Percentiles rank a stretch among this genome's conserved stretches.
Conservation (phyloP, 2,329 filamentous ascomycete species). For the Cytospora leucostoma region DNA sequence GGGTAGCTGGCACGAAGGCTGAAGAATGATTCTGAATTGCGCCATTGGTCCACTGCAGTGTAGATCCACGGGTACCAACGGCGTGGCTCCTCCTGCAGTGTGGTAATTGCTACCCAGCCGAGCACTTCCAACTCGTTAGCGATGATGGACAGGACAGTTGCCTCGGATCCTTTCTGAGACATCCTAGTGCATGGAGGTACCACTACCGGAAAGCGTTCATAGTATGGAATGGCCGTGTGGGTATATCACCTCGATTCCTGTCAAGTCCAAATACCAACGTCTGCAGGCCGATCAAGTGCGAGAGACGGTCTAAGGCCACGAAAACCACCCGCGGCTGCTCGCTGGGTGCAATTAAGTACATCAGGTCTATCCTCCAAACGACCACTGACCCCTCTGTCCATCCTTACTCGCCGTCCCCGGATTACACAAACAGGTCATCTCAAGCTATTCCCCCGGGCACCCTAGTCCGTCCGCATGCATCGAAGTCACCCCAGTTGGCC, state of each 20-base stretch:
- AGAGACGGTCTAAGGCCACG: background rate
- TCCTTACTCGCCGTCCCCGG: constrained; percentile 6
- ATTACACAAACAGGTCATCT: background rate
- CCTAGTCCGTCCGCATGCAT: background rate
- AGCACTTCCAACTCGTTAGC: constrained; percentile 1
- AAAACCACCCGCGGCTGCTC: background rate
- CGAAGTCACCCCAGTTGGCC: constrained; percentile 18
- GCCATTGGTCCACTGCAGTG: background rate
- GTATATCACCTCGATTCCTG: no score
- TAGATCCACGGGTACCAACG: background rate
- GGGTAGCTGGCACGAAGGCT: background rate
- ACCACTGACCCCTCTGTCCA: constrained; percentile 12
- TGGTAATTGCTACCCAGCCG: background rate
- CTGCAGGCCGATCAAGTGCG: background rate
- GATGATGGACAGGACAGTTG: background rate
- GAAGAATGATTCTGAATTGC: background rate
- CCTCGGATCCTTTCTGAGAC: constrained; percentile 20
- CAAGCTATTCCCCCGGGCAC: background rate
- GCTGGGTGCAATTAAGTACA: background rate
- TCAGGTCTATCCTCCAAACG: background rate
- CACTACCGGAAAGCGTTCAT: background rate
- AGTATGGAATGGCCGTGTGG: background rate
- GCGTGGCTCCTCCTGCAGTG: constrained; percentile 5
- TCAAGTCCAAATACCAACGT: background rate
- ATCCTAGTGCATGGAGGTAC: background rate